Conservation (phyloP, 179 eudicot genomes). For the Drosera spatulata region DNA sequence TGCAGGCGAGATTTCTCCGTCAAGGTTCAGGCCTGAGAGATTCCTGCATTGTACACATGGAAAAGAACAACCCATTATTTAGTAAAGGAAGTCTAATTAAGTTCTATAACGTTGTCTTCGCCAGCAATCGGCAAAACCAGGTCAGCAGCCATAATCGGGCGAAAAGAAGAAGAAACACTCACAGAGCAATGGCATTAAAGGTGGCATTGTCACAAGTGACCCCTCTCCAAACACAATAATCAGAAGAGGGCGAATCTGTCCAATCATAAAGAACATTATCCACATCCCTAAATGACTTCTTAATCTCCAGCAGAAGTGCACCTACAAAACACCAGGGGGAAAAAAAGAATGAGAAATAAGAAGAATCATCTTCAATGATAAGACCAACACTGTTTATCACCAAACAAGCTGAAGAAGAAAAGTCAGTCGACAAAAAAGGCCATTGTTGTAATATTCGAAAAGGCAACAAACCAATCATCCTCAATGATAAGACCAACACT, state of each 20-base stretch:
- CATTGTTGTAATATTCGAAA: not conserved
- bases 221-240: slow-evolving; percentile 92
- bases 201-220: slow-evolving; percentile 81
- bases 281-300: slow-evolving; percentile 91
- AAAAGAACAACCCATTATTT: no score
- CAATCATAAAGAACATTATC: slow-evolving; percentile 96
- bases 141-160: not conserved
- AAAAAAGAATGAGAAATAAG: slow-evolving; percentile 1
- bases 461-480: not conserved
- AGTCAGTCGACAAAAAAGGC: slow-evolving; percentile 1
- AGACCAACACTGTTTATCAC: slow-evolving; percentile 9
- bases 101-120: no score
- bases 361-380: slow-evolving; percentile 3
- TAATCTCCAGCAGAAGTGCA: slow-evolving; percentile 68
- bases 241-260: slow-evolving; percentile 81
- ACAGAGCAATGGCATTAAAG: slow-evolving; percentile 77
- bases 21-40: slow-evolving; percentile 88
- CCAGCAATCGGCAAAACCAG: no score
- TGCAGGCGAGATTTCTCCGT: slow-evolving; percentile 88
- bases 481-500: slow-evolving; percentile 13
- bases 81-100: no score
- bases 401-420: not conserved
- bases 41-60: slow-evolving; percentile 36
- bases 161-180: slow-evolving; percentile 15
- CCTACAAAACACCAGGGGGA: slow-evolving; percentile 28